Conservation (phyloP, 208 protist genomes). For the Entamoeba nuttalli region DNA sequence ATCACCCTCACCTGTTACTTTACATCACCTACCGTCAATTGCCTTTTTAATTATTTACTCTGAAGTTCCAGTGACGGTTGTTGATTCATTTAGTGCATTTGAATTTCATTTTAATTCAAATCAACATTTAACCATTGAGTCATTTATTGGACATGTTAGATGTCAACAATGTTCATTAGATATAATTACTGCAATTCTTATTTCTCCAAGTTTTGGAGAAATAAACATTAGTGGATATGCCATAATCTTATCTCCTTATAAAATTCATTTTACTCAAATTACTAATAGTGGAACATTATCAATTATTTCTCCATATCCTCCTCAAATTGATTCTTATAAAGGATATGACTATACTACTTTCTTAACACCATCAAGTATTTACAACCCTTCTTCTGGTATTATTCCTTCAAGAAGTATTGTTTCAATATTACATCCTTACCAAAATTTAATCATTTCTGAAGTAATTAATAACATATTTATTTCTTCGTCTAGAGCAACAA, state of each 20-base stretch:
- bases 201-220: neutral
- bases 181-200: neutral
- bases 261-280: neutral
- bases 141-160: neutral
- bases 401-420: neutral
- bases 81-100: neutral
- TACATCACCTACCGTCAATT: neutral
- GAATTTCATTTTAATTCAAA: neutral
- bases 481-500: neutral
- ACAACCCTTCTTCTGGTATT: neutral
- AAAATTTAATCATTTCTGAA: neutral
- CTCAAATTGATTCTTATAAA: neutral
- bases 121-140: neutral
- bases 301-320: neutral
- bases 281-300: neutral
- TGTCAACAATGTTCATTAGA: neutral
- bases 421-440: neutral
- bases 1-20: neutral
- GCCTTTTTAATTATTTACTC: neutral
- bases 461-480: neutral
- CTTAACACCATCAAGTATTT: neutral
- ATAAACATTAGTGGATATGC: neutral
- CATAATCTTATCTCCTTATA: neutral
- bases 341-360: neutral
- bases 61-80: neutral